A percentile compares a stretch with the other conserved stretches of the same genome.
These are phyloP conservation scores for Rubia yunnanensis DNA, from an alignment of 257 asterid genomes.

Conservation along the genomic window DNA sequence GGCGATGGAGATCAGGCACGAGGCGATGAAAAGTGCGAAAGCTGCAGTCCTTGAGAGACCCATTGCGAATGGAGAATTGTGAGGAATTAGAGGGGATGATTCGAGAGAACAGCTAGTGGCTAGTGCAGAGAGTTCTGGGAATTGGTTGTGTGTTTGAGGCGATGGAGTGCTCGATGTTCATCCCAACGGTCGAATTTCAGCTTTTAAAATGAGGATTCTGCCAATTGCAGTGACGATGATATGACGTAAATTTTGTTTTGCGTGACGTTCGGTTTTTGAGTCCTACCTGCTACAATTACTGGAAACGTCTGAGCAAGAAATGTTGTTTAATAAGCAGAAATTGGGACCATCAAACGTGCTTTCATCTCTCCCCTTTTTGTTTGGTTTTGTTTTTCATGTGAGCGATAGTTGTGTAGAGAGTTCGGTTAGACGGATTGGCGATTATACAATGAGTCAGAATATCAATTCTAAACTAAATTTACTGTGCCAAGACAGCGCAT, in stretches of 20 bases:
- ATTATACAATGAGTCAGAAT: no score
- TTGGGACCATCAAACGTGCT: background rate
- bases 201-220: background rate
- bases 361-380: no score
- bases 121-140: background rate
- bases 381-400: no score
- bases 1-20: background rate
- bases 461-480: no score
- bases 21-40: background rate
- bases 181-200: conserved; percentile 8
- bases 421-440: no score
- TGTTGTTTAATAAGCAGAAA: no score
- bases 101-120: background rate
- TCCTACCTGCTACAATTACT: background rate
- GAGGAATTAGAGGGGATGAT: background rate
- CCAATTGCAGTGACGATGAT: background rate
- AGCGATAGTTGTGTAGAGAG: no score
- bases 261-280: conserved; percentile 4
- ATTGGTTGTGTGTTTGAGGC: background rate
- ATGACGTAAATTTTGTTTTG: background rate
- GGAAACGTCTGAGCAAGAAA: background rate
- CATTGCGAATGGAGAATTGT: background rate
- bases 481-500: no score
- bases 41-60: conserved; percentile 3
- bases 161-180: background rate